Evolutionary conservation across 2,329 filamentous ascomycete genomes (phyloP).

Genomic region (Fusarium goolgardi): DNA sequence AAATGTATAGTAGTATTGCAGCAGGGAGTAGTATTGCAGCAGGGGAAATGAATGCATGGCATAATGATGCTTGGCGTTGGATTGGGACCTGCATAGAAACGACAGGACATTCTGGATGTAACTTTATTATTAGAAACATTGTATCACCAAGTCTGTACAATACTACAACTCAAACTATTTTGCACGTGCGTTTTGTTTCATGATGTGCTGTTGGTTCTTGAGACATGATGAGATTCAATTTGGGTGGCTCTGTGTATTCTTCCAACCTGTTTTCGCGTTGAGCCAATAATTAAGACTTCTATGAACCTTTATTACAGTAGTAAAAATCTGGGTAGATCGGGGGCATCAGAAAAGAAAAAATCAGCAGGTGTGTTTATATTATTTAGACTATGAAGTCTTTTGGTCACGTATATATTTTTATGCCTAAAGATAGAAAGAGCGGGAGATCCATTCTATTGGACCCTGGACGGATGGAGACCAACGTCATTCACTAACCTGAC

Average conservation of each 20-base stretch:
- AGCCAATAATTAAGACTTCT: too few species aligned
- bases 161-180: background rate
- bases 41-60: constrained; percentile 4
- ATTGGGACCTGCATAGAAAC: constrained; percentile 17
- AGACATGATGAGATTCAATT: background rate
- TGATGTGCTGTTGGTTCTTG: background rate
- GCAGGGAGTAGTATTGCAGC: constrained; percentile 11
- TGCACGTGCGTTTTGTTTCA: constrained; percentile 16
- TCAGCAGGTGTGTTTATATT: too few species aligned
- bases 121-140: constrained; percentile 31
- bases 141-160: constrained; percentile 34
- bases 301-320: too few species aligned
- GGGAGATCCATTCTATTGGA: background rate
- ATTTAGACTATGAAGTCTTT: too few species aligned
- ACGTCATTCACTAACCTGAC: constrained; percentile 24
- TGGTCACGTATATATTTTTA: too few species aligned
- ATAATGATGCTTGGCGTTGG: constrained; percentile 31
- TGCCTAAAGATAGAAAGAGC: too few species aligned
- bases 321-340: too few species aligned
- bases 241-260: background rate
- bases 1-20: constrained; percentile 16
- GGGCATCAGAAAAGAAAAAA: too few species aligned
- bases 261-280: too few species aligned
- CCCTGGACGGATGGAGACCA: background rate
- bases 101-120: constrained; percentile 24